A percentile compares a stretch with the other conserved stretches of the same genome.
phyloP scores from a whole-genome alignment of 805 yeast genomes.

The Diddensiella transvaalensis region DNA sequence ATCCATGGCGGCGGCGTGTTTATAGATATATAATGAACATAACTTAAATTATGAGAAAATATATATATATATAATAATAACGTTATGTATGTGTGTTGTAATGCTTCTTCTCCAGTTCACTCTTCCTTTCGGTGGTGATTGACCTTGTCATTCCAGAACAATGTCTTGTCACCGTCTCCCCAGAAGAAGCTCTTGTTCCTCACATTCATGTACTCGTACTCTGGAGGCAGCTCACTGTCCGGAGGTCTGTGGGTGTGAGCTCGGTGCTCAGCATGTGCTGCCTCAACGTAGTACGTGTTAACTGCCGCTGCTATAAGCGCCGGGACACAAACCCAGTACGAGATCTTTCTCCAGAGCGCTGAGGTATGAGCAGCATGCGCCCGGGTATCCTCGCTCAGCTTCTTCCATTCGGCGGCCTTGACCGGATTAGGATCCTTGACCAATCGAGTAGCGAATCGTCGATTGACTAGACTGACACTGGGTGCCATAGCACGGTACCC shows the following conservation, averaged over 20 bases:
- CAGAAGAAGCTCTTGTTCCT: conserved; percentile 89
- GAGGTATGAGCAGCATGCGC: conserved; percentile 81
- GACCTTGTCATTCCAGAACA: conserved; percentile 91
- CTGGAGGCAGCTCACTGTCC: conserved; percentile 91
- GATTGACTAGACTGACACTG: background rate
- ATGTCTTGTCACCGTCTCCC: conserved; percentile 98
- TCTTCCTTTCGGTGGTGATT: conserved; percentile 62
- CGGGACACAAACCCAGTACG: conserved; percentile 78
- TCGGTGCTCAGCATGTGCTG: conserved; percentile 84
- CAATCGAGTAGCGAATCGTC: background rate
- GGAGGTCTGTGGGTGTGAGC: conserved; percentile 52
- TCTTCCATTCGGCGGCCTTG: conserved; percentile 69
- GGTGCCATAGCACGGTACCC: background rate
- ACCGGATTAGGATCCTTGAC: conserved; percentile 42
- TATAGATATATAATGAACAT: background rate
- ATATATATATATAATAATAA: conserved; percentile 4
- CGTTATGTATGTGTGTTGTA: background rate
- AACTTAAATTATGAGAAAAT: background rate
- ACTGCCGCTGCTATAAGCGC: conserved; percentile 70
- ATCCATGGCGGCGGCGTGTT: too few relatives aligned
- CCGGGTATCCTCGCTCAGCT: conserved; percentile 57
- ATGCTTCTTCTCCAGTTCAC: background rate
- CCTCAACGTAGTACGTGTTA: conserved; percentile 78
- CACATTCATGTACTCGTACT: conserved; percentile 87
- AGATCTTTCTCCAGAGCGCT: conserved; percentile 78